Percentiles rank a stretch among this genome's conserved stretches.
Conservation (phyloP, 129 eudicot species). For the Oenanthe sinensis region DNA sequence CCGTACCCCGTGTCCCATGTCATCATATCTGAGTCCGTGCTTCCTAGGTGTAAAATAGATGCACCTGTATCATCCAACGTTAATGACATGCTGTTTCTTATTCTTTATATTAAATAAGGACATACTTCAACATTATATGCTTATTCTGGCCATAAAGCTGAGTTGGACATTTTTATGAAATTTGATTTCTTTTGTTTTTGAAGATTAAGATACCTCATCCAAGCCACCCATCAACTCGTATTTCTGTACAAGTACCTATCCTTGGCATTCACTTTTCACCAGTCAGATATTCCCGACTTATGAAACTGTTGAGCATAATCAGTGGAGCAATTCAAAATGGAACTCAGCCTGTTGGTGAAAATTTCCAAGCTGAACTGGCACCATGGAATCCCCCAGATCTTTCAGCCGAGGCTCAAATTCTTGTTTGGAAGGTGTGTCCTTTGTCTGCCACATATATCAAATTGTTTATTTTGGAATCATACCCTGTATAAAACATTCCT, state of each 20-base stretch:
- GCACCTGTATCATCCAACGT: background rate
- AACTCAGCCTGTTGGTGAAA: conserved; percentile 42
- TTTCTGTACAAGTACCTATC: conserved; percentile 83
- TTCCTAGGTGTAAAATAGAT: background rate
- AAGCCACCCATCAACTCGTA: conserved; percentile 76
- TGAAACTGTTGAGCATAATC: conserved; percentile 62
- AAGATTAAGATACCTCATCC: conserved; percentile 91
- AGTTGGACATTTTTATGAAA: conserved; percentile 4
- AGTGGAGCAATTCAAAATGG: conserved; percentile 54
- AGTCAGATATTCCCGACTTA: conserved; percentile 57
- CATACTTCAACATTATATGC: background rate
- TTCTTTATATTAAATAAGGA: background rate
- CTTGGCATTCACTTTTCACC: conserved; percentile 91
- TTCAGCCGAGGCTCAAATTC: conserved; percentile 66
- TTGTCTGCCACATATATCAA: background rate
- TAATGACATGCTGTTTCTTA: background rate
- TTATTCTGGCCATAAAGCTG: conserved; percentile 10
- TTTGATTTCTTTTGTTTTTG: conserved; percentile 14
- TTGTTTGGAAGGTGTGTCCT: conserved; percentile 77
- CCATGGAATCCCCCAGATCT: conserved; percentile 92
- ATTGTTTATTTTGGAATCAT: background rate
- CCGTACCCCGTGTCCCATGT: too few species aligned
- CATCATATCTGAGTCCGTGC: too few species aligned
- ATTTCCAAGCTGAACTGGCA: conserved; percentile 46
- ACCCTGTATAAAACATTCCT: background rate